Conservation (phyloP, 2,329 filamentous ascomycete genomes). For the Aspergillus tamarii region DNA sequence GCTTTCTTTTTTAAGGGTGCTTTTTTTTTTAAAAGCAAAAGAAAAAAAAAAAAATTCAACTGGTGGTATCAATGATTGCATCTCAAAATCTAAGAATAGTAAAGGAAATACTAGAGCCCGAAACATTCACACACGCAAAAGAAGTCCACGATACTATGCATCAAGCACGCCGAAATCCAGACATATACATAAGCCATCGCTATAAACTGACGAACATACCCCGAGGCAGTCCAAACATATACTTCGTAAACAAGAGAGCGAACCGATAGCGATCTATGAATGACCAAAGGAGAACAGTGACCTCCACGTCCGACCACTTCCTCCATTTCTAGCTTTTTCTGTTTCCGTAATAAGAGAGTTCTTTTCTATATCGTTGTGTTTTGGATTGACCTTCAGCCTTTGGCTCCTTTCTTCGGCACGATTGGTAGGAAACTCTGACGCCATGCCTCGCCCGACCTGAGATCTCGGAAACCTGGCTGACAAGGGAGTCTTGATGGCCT, state of each 20-base stretch:
- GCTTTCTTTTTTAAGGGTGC: neutral
- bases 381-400: neutral
- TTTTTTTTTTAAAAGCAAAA: too few relatives aligned
- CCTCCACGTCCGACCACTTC: neutral
- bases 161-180: neutral
- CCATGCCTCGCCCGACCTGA: neutral
- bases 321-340: neutral
- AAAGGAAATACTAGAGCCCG: neutral
- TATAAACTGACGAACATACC: neutral
- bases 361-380: conserved; percentile 8
- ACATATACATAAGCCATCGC: neutral
- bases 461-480: conserved; percentile 20
- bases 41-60: too few relatives aligned
- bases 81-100: neutral
- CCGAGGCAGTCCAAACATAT: neutral
- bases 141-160: neutral
- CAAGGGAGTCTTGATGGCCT: conserved; percentile 21
- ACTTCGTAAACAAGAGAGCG: neutral
- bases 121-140: neutral
- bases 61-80: neutral
- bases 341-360: conserved; percentile 4
- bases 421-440: neutral
- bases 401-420: conserved; percentile 2
- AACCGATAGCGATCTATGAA: neutral
- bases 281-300: conserved; percentile 8